phyloP scores from a whole-genome alignment of 2,329 filamentous ascomycete species.

The Amphichorda felina region DNA sequence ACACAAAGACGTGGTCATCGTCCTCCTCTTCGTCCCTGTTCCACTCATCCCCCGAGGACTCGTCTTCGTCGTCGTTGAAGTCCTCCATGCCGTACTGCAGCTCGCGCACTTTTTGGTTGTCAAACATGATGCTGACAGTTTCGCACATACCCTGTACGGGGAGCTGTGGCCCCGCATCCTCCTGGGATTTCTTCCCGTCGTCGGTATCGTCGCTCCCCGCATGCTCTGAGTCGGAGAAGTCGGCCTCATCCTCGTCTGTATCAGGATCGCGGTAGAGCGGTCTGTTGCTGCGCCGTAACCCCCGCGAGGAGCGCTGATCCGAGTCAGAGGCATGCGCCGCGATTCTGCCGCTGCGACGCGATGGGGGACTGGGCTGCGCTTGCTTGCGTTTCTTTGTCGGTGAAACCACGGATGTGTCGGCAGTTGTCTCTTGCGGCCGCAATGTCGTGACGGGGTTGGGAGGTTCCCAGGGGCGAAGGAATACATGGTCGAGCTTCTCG shows the following conservation, averaged over 20 bases:
- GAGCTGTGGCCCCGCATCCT: constrained; percentile 1
- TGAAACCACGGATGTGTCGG: constrained; percentile 2
- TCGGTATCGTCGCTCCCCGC: constrained; percentile 5
- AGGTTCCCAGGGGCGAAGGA: constrained; percentile 36
- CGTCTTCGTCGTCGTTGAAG: constrained; percentile 51
- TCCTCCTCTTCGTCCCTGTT: constrained; percentile 43
- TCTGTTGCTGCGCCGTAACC: background rate
- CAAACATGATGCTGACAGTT: constrained; percentile 58
- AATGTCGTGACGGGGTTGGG: constrained; percentile 19
- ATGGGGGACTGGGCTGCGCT: constrained; percentile 11
- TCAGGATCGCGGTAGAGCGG: constrained; percentile 30
- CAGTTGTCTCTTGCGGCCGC: constrained; percentile 5
- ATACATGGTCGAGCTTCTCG: constrained; percentile 54
- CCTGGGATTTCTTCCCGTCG: constrained; percentile 5
- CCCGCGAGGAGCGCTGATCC: constrained; percentile 3
- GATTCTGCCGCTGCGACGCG: constrained; percentile 25
- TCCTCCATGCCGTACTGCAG: constrained; percentile 58
- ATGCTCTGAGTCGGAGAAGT: constrained; percentile 6
- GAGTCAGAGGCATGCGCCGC: constrained; percentile 14
- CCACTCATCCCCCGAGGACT: constrained; percentile 43
- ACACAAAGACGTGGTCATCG: constrained; percentile 19
- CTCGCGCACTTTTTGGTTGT: constrained; percentile 64
- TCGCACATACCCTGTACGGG: constrained; percentile 59
- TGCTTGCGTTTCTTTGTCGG: constrained; percentile 6
- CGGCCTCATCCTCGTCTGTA: constrained; percentile 29